phyloP scores from a whole-genome alignment of 2,329 filamentous ascomycete species.

The Neopestalotiopsis clavispora region DNA sequence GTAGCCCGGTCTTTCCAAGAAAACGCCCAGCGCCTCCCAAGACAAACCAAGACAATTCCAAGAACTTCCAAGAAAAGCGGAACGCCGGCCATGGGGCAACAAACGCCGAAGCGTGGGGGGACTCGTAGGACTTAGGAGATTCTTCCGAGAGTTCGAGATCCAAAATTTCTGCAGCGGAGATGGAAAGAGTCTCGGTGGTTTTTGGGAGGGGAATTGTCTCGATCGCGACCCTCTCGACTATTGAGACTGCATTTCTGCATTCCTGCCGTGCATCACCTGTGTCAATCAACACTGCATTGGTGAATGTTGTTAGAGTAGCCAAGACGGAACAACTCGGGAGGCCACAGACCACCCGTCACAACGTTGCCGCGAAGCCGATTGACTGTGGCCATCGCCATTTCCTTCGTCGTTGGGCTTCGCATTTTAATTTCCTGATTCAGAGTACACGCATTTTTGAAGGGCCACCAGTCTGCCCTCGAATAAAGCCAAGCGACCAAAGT shows the following conservation, averaged over 20 bases:
- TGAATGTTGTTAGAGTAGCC: not conserved
- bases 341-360: not conserved
- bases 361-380: not conserved
- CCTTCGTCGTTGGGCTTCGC: not conserved
- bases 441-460: not conserved
- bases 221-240: not conserved
- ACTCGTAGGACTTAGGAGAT: not conserved
- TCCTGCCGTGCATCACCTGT: not conserved
- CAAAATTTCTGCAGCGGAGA: not conserved
- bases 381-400: not conserved
- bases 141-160: too few relatives aligned
- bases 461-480: too few relatives aligned
- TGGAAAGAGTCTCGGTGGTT: not conserved
- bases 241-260: not conserved
- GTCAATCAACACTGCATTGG: not conserved
- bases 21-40: not conserved
- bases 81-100: not conserved
- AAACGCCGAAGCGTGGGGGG: not conserved
- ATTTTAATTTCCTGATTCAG: not conserved
- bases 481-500: too few relatives aligned
- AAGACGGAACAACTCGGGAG: conserved; percentile 8
- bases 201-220: not conserved
- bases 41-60: not conserved
- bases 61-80: not conserved
- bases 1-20: not conserved